phyloP scores from a whole-genome alignment of 176 grass and related monocot genomes.

The Neostapfia colusana region DNA sequence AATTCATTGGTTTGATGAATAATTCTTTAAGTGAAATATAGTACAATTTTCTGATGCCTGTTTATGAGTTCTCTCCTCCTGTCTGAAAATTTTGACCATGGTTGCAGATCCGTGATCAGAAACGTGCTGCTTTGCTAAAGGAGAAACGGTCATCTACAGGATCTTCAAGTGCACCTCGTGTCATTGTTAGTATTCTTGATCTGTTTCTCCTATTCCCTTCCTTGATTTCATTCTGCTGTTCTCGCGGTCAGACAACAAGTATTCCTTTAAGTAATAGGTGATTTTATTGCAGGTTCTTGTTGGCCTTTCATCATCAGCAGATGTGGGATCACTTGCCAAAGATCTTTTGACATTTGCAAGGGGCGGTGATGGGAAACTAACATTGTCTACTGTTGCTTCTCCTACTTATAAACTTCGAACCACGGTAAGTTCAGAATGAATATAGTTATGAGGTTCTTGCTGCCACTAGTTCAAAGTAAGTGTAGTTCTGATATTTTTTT shows the following conservation, averaged over 20 bases:
- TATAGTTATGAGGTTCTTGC: conserved; percentile 9
- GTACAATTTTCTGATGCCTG: background rate
- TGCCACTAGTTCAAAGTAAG: conserved; percentile 40
- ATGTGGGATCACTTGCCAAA: conserved; percentile 55
- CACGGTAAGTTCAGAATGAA: conserved; percentile 61
- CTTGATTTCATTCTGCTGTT: conserved; percentile 7
- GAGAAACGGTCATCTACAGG: conserved; percentile 67
- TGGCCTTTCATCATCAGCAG: conserved; percentile 63
- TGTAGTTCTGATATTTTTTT: background rate
- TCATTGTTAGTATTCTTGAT: conserved; percentile 62
- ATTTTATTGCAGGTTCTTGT: conserved; percentile 69
- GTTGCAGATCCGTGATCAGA: conserved; percentile 75
- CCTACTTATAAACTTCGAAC: conserved; percentile 73
- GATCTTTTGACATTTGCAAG: conserved; percentile 62
- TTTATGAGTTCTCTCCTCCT: background rate
- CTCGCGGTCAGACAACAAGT: background rate
- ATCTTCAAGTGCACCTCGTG: conserved; percentile 57
- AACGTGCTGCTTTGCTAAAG: conserved; percentile 79
- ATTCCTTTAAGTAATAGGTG: background rate
- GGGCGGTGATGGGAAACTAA: conserved; percentile 49
- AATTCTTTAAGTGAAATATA: background rate
- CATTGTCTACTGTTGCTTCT: conserved; percentile 64
- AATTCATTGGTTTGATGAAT: background rate
- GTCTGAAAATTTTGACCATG: conserved; percentile 27
- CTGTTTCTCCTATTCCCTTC: conserved; percentile 1